Evolutionary conservation across 306 rosid genomes (phyloP), one percentile per base, ranked within the genome.

Genomic region (Castanopsis chinensis): DNA sequence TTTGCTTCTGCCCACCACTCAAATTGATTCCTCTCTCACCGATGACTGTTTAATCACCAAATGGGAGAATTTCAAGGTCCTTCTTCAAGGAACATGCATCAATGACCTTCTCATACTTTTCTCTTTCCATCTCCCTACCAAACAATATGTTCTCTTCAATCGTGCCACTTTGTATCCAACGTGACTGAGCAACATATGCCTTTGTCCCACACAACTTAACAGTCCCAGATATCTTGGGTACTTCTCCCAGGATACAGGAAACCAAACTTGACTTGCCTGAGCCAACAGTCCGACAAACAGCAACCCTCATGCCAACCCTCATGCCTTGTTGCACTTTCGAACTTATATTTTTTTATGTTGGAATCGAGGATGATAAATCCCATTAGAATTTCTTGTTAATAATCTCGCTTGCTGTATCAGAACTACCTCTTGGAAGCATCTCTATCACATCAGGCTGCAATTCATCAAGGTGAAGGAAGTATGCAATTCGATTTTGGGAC

Each of bases 1-100:
- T 91, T 79, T 94, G 97, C 72, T 92, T 92, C 78, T 92, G 97
- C 67, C 99, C 99, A 0, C 99, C 97, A 56, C 99, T 94, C 89
- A 94, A 80, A 90, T 94, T 94, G 88, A 94, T 94, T 56, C 99
- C 99, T 71, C 99, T 85, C 77, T 94, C 99, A 74, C 99, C 97
- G 25, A 94, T 92, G 76, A 92, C 60, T 1, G 97, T 92, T 45
- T 94, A 95, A 85, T 94, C 99, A 19, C 97, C 97, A 71, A 86
- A 90, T 11, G 97, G 51, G 17, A 94, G 85, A 74, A 87, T 80
- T 82, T 90, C 98, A 27, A 94, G 85, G 86, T 94, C 97, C 90
- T 91, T 91, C 76, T 88, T 91, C 77, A 91, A 57, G 18, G 92
- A 89, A 71, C 98, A 92, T 6, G 95, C 97, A 65, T 94, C 92